Evolutionary conservation across 257 asterid species (phyloP).

Genomic region (Petunia axillaris): DNA sequence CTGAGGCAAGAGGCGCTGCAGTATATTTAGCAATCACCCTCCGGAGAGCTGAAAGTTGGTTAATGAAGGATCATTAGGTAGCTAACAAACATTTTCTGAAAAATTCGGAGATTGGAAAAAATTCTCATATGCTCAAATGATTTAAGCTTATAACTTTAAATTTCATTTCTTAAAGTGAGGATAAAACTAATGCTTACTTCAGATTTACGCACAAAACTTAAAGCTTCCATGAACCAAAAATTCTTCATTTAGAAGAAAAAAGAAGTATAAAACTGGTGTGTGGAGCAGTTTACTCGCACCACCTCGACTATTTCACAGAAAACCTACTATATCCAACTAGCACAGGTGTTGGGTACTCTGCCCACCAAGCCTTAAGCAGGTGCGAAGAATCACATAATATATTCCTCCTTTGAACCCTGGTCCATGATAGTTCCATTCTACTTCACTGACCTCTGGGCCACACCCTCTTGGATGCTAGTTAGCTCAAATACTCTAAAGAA

Average conservation of each 20-base stretch:
- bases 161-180: not conserved
- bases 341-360: not conserved
- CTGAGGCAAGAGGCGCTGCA: constrained; percentile 47
- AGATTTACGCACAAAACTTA: not conserved
- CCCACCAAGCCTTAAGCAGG: not conserved
- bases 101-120: not conserved
- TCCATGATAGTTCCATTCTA: not conserved
- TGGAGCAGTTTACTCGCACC: not conserved
- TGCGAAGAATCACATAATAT: not conserved
- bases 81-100: not conserved
- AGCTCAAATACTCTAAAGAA: constrained; percentile 2
- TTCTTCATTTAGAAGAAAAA: not conserved
- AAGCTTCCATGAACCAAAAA: constrained; percentile 1
- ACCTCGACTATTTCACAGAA: not conserved
- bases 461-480: not conserved
- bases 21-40: constrained; percentile 71
- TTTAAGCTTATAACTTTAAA: not conserved
- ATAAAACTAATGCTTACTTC: not conserved
- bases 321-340: not conserved
- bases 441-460: not conserved
- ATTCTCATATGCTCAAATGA: not conserved
- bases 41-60: constrained; percentile 73
- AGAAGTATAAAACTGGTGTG: not conserved
- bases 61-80: constrained; percentile 30
- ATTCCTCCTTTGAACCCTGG: not conserved